Evolutionary conservation across 306 rosid species (phyloP).

Genomic region (Cucurbita argyrosperma): DNA sequence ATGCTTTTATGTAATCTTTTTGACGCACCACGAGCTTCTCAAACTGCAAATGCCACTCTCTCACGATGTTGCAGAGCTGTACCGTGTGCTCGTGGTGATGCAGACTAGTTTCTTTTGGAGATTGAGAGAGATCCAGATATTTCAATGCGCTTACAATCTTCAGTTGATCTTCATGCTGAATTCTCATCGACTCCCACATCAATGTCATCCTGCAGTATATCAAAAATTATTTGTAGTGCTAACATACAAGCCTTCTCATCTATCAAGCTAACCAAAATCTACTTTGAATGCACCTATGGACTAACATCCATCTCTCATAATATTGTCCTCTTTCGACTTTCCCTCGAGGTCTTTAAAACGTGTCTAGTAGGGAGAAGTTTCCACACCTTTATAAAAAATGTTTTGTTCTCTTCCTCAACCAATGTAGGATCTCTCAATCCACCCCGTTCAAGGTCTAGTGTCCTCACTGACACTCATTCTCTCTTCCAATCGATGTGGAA

Average conservation of each 20-base stretch:
- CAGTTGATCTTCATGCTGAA: conserved; percentile 44
- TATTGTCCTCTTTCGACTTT: neutral
- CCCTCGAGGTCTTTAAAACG: no score
- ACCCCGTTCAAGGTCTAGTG: no score
- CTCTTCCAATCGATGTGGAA: no score
- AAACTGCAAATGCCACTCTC: conserved; percentile 59
- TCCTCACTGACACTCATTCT: no score
- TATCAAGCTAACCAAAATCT: neutral
- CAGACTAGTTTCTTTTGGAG: conserved; percentile 62
- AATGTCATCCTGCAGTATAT: conserved; percentile 53
- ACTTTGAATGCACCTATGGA: neutral
- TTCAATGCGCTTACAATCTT: conserved; percentile 21
- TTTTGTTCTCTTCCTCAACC: no score
- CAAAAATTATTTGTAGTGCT: neutral
- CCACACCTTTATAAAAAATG: no score
- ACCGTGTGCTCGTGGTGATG: conserved; percentile 65
- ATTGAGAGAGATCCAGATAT: conserved; percentile 46
- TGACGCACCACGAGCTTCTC: conserved; percentile 46
- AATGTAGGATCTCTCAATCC: no score
- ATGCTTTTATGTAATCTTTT: conserved; percentile 49
- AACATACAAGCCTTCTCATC: no score
- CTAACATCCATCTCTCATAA: neutral
- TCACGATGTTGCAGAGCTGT: conserved; percentile 47
- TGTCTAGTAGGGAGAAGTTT: no score
- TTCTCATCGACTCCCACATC: conserved; percentile 63